phyloP scores from a whole-genome alignment of 1,139 yeast genomes.

The Taphrina deformans region DNA sequence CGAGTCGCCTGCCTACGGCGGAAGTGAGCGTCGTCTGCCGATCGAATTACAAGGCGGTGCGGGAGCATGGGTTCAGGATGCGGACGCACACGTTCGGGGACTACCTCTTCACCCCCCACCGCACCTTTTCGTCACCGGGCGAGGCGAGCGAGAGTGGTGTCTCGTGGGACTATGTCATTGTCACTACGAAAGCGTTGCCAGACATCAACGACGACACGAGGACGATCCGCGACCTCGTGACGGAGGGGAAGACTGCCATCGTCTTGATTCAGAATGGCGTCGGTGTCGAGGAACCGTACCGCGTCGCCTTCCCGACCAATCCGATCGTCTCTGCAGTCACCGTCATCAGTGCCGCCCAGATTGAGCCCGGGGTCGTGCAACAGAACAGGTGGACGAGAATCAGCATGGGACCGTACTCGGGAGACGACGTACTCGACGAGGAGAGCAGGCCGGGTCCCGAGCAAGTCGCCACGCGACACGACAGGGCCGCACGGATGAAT shows the following conservation, averaged over 20 bases:
- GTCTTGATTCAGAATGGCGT: slow-evolving; percentile 73
- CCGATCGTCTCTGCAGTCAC: slow-evolving; percentile 45
- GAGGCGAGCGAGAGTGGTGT: slow-evolving; percentile 49
- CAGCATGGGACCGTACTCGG: slow-evolving; percentile 32
- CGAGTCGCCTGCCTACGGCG: slow-evolving; percentile 49
- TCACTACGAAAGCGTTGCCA: slow-evolving; percentile 72
- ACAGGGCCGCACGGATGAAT: slow-evolving; percentile 13
- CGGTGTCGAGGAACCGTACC: slow-evolving; percentile 64
- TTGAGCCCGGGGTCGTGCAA: slow-evolving; percentile 15
- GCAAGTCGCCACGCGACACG: not conserved
- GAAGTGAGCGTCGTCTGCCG: slow-evolving; percentile 50
- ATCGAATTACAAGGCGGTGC: slow-evolving; percentile 62
- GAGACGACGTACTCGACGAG: slow-evolving; percentile 16
- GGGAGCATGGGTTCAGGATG: slow-evolving; percentile 57
- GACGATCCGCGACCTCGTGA: slow-evolving; percentile 57
- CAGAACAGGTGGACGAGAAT: slow-evolving; percentile 33
- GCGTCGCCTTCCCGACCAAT: slow-evolving; percentile 57
- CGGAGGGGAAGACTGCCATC: slow-evolving; percentile 52
- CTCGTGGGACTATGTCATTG: slow-evolving; percentile 51
- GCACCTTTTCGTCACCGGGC: slow-evolving; percentile 43
- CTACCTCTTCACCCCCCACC: slow-evolving; percentile 9
- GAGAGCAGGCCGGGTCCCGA: not conserved
- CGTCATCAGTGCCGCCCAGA: slow-evolving; percentile 32
- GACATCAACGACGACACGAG: slow-evolving; percentile 62
- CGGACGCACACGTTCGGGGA: slow-evolving; percentile 49